These are phyloP conservation scores for Hyphopichia fennica DNA, from an alignment of 1,139 yeast genomes.

Conservation along the genomic window DNA sequence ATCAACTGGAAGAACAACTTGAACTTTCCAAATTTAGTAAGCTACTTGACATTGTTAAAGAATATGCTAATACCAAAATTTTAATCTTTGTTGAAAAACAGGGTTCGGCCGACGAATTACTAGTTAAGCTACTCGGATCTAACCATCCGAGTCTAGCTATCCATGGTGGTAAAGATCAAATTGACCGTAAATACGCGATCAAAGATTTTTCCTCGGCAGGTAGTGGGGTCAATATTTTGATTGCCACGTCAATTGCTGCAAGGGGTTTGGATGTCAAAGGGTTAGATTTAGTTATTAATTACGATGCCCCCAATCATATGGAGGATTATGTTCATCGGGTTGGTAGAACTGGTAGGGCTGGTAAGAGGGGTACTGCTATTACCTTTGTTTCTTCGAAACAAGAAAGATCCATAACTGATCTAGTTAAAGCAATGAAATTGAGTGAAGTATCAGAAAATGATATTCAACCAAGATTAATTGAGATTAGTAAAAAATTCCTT, in stretches of 20 bases:
- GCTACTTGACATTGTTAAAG: conserved; percentile 55
- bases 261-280: conserved; percentile 91
- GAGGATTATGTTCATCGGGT: conserved; percentile 97
- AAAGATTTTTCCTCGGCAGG: conserved; percentile 57
- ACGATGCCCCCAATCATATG: conserved; percentile 87
- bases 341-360: conserved; percentile 96
- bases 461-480: conserved; percentile 51
- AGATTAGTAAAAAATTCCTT: conserved; percentile 57
- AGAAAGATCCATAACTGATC: conserved; percentile 67
- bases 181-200: conserved; percentile 77
- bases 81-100: conserved; percentile 88
- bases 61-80: conserved; percentile 44
- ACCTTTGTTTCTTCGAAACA: conserved; percentile 70
- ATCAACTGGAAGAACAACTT: conserved; percentile 24
- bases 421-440: conserved; percentile 65
- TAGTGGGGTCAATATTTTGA: conserved; percentile 61
- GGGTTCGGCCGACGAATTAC: conserved; percentile 71
- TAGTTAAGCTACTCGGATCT: conserved; percentile 53
- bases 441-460: conserved; percentile 44
- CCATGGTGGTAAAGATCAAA: conserved; percentile 93
- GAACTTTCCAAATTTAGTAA: conserved; percentile 50
- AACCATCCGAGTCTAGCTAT: conserved; percentile 66
- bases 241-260: conserved; percentile 94
- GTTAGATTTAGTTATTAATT: conserved; percentile 76
- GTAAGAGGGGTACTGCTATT: conserved; percentile 71